Percentiles rank a stretch among this genome's conserved stretches.
These are phyloP conservation scores for Bolboschoenus planiculmis DNA, from an alignment of 176 grass and related monocot genomes.

Conservation along the genomic window DNA sequence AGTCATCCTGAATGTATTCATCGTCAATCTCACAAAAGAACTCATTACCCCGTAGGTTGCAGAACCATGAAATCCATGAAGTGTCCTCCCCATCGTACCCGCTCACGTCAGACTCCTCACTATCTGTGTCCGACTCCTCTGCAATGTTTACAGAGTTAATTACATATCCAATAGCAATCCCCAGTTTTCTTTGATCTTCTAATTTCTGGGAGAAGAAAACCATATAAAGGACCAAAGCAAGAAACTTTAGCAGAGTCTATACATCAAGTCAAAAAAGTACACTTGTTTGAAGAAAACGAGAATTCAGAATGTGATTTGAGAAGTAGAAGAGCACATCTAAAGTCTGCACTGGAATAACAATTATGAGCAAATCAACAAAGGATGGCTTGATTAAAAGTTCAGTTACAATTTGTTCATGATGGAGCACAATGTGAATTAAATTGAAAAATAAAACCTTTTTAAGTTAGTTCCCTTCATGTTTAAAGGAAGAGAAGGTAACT, in stretches of 20 bases:
- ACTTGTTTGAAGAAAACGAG: background rate
- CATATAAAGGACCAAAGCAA: too few relatives aligned
- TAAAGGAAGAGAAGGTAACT: too few relatives aligned
- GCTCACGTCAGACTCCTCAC: slow-evolving; percentile 90
- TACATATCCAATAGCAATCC: background rate
- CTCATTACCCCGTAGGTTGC: slow-evolving; percentile 80
- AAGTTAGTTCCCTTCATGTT: background rate
- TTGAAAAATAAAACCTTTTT: too few relatives aligned
- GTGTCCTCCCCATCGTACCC: slow-evolving; percentile 85
- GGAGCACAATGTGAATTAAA: background rate
- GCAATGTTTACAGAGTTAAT: slow-evolving; percentile 4
- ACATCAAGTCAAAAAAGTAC: background rate
- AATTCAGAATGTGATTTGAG: background rate
- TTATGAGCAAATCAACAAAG: background rate
- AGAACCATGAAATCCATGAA: slow-evolving; percentile 98
- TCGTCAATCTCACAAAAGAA: slow-evolving; percentile 98
- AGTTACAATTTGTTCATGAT: background rate
- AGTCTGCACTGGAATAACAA: background rate
- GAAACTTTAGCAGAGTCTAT: background rate
- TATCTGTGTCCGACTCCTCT: slow-evolving; percentile 80
- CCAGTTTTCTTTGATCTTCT: background rate
- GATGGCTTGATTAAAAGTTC: background rate
- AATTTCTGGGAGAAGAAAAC: background rate
- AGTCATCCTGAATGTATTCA: slow-evolving; percentile 97
- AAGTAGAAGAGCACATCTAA: background rate